These are phyloP conservation scores for Euphorbia pulcherrima DNA, from an alignment of 345 rosid species.

Conservation along the genomic window DNA sequence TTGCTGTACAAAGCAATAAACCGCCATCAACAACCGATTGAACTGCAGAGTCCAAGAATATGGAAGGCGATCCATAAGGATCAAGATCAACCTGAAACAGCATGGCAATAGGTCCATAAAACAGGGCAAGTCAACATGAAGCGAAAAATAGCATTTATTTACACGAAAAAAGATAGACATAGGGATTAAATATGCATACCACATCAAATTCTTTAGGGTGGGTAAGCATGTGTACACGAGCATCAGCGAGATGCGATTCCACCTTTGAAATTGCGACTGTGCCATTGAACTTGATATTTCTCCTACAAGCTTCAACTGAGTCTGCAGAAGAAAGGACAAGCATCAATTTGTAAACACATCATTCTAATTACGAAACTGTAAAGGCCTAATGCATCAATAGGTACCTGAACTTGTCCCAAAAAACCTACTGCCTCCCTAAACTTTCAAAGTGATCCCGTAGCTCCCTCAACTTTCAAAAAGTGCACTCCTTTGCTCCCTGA, in stretches of 20 bases:
- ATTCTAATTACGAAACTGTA: no score
- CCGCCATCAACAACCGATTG: conserved; percentile 97
- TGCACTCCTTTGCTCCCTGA: no score
- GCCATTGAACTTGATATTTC: conserved; percentile 92
- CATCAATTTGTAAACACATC: no score
- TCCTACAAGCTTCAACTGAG: conserved; percentile 87
- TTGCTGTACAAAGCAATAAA: conserved; percentile 95
- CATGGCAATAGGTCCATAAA: conserved; percentile 7
- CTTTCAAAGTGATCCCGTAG: no score
- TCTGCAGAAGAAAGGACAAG: conserved; percentile 32
- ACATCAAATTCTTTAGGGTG: conserved; percentile 94
- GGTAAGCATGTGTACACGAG: conserved; percentile 91
- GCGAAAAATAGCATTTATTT: background rate
- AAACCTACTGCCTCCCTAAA: no score
- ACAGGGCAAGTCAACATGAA: background rate
- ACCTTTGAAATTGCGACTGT: conserved; percentile 77
- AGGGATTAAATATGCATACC: conserved; percentile 40
- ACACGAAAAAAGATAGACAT: background rate
- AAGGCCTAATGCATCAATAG: no score
- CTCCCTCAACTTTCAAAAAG: no score
- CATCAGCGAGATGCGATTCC: conserved; percentile 92
- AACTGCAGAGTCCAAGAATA: conserved; percentile 93
- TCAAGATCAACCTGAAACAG: conserved; percentile 92
- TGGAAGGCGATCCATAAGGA: conserved; percentile 96
- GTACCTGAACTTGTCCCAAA: no score